Evolutionary conservation across 2,329 filamentous ascomycete genomes (phyloP).

Genomic region (Colletotrichum chrysophilum): DNA sequence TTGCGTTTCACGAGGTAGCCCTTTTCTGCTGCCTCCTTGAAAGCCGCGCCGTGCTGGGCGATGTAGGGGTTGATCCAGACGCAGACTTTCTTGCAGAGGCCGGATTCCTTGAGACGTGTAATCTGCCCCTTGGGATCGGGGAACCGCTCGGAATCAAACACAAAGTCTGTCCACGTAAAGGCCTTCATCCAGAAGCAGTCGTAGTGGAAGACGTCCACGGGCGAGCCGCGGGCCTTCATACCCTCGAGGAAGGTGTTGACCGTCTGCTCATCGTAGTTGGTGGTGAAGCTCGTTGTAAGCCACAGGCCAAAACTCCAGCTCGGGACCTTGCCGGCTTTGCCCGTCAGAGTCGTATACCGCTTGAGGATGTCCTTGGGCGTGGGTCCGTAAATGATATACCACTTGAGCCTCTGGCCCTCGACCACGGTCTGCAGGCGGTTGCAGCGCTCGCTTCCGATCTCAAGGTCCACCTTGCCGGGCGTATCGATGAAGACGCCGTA

Average conservation of each 20-base stretch:
- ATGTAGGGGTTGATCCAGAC: slow-evolving; percentile 82
- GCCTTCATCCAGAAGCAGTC: slow-evolving; percentile 81
- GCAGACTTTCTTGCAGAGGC: slow-evolving; percentile 68
- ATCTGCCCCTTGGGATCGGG: slow-evolving; percentile 72
- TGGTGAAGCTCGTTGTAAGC: slow-evolving; percentile 79
- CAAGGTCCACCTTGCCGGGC: slow-evolving; percentile 71
- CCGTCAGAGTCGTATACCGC: slow-evolving; percentile 71
- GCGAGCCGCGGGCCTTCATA: slow-evolving; percentile 68
- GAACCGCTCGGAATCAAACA: slow-evolving; percentile 72
- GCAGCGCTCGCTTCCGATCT: slow-evolving; percentile 77
- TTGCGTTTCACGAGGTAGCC: slow-evolving; percentile 74
- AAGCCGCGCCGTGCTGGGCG: slow-evolving; percentile 71
- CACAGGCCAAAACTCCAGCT: slow-evolving; percentile 79
- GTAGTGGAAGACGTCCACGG: slow-evolving; percentile 76
- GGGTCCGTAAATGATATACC: slow-evolving; percentile 75
- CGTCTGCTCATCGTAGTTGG: slow-evolving; percentile 73
- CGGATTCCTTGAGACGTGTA: slow-evolving; percentile 65
- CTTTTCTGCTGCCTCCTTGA: slow-evolving; percentile 66
- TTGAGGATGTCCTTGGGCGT: slow-evolving; percentile 74
- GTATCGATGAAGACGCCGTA: slow-evolving; percentile 81
- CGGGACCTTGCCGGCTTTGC: slow-evolving; percentile 67
- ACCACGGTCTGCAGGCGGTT: slow-evolving; percentile 73
- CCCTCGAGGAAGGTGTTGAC: slow-evolving; percentile 72
- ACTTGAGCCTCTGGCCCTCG: slow-evolving; percentile 72
- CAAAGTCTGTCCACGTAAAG: slow-evolving; percentile 78